Conservation (phyloP, 352 stramenopile species). For the Globisporangium viniferum region DNA sequence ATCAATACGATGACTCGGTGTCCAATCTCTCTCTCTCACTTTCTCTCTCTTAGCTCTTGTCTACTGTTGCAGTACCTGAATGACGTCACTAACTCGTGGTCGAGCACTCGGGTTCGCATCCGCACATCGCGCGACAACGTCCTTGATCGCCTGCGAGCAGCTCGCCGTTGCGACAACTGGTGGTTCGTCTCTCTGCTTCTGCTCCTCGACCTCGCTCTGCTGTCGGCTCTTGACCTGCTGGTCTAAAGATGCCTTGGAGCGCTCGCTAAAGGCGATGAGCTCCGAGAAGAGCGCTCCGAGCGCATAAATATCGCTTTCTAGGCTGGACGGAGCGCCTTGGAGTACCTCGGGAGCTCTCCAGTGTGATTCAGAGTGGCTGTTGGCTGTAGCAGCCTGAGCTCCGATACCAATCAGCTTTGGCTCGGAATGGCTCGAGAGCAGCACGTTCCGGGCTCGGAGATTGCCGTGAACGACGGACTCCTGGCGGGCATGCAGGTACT, state of each 20-base stretch:
- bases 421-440: conserved; percentile 22
- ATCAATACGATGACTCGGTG: background rate
- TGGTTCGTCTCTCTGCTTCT: background rate
- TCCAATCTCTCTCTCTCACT: background rate
- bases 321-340: background rate
- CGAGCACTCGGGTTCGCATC: background rate
- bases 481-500: conserved; percentile 54
- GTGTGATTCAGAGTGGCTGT: too few relatives aligned
- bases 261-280: conserved; percentile 1
- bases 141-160: background rate
- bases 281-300: conserved; percentile 9
- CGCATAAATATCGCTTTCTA: conserved; percentile 9
- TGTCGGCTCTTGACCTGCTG: background rate
- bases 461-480: conserved; percentile 36
- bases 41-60: background rate
- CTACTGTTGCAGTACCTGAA: background rate
- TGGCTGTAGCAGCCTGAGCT: too few relatives aligned
- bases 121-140: conserved; percentile 1
- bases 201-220: background rate
- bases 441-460: conserved; percentile 48
- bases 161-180: background rate
- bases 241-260: background rate
- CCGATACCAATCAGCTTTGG: conserved; percentile 10
- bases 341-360: background rate
- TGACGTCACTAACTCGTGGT: background rate